Percentiles rank a stretch among this genome's conserved stretches.
phyloP scores from a whole-genome alignment of 305 asterid genomes.

The Rubia peregrina region DNA sequence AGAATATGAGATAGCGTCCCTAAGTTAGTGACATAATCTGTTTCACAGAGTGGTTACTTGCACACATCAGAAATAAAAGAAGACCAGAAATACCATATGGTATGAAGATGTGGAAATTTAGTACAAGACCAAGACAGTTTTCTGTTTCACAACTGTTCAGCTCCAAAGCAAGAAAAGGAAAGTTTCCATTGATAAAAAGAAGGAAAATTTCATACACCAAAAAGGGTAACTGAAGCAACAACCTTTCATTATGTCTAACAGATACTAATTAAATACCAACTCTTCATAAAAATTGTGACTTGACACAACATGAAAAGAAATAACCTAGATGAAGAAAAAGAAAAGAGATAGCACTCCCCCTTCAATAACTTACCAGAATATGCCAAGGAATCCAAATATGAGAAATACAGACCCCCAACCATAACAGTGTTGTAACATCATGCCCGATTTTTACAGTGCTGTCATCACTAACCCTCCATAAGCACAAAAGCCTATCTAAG shows the following conservation, averaged over 20 bases:
- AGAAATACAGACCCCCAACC: slow-evolving; percentile 96
- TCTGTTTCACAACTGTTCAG: background rate
- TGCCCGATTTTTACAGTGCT: too few relatives aligned
- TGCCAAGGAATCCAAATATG: slow-evolving; percentile 73
- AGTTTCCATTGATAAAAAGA: background rate
- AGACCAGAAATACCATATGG: background rate
- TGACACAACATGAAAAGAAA: too few relatives aligned
- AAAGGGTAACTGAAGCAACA: background rate
- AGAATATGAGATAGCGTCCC: too few relatives aligned
- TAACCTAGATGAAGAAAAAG: too few relatives aligned
- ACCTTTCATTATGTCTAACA: background rate
- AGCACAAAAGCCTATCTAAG: too few relatives aligned
- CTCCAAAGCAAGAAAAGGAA: slow-evolving; percentile 2
- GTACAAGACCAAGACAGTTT: background rate
- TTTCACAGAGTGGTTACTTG: too few relatives aligned
- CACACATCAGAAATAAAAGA: too few relatives aligned
- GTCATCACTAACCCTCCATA: too few relatives aligned
- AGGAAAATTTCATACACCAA: background rate
- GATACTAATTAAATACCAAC: background rate
- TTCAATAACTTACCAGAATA: slow-evolving; percentile 66
- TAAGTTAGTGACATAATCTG: too few relatives aligned
- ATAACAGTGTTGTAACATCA: too few relatives aligned
- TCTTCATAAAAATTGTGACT: background rate
- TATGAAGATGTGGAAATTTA: background rate
- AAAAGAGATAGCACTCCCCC: slow-evolving; percentile 2